Evolutionary conservation across 768 basidiomycete genomes (phyloP), one percentile per base, ranked within the genome.

Genomic region (Gautieria morchelliformis): DNA sequence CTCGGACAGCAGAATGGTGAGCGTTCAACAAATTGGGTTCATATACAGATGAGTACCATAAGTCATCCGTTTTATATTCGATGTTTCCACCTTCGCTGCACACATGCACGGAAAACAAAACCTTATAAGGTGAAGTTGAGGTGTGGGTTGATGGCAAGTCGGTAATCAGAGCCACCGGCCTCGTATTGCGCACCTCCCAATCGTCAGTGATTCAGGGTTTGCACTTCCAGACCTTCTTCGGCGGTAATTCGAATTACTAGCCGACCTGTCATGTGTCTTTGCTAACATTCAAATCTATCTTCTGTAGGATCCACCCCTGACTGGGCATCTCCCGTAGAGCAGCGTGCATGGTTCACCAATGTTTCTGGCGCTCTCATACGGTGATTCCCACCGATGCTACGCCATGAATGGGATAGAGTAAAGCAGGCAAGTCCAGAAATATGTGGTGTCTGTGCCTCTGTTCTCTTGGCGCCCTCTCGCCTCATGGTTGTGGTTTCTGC

Each of bases 191-290:
- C 50, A 73, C 78, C 59, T 72, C 71, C 58, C 67, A 65, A 27
- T 68, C 70, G 0, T 79, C 81, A 41, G 74, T 73, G 60, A 77
- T 89, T 63, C 75, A 80, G 35, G 87, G 87, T 20, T 78, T 86
- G 57, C 81, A 81, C 67, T 78, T 83, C 75, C 83, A 88, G 71
- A 84, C 85, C n/a, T 88, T 88, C 78, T 88, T 89, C 62, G 85
- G 85, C 49, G 84, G 81, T 78, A 60, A 60, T 9, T 4, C 35
- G 3, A 14, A 37, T 9, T 14, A 37, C 35, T 37, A 37, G 3
- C 14, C 14, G 9, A 37, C 53, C 22, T 1, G 8, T 6, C 12
- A 14, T 14, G 15, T 52, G 19, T 15, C 20, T 30, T 8, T 27
- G 10, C 15, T 22, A 51, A 17, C 40, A 19, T 6, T 10, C 4